Conservation (phyloP, 768 basidiomycete species). For the Amanita pallidorosea region DNA sequence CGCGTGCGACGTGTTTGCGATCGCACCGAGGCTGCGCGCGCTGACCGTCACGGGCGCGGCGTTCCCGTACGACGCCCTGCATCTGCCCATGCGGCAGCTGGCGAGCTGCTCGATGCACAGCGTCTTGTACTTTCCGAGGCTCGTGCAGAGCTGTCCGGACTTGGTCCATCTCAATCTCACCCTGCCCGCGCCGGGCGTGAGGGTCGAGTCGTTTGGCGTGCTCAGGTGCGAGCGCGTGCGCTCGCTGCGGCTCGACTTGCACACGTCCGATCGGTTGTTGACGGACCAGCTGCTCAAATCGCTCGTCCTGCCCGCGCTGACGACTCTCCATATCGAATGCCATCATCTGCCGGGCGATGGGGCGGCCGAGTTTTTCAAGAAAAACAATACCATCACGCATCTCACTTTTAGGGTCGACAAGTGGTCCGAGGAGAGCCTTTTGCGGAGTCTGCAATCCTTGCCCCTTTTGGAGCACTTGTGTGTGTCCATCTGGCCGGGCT, state of each 20-base stretch:
- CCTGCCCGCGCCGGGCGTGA: not conserved
- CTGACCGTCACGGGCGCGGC: not conserved
- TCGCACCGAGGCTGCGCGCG: not conserved
- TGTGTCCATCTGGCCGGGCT: conserved; percentile 1
- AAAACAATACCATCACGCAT: conserved; percentile 2
- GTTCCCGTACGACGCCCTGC: conserved; percentile 1
- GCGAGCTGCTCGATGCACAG: conserved; percentile 2
- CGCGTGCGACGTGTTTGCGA: not conserved
- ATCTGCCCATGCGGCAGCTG: conserved; percentile 1
- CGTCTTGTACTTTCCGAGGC: not conserved
- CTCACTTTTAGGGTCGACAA: conserved; percentile 4
- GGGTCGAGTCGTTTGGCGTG: not conserved
- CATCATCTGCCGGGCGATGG: not conserved
- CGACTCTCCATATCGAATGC: conserved; percentile 2
- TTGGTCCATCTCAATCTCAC: conserved; percentile 1
- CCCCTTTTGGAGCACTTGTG: not conserved
- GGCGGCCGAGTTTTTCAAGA: conserved; percentile 1
- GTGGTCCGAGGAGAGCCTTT: conserved; percentile 2
- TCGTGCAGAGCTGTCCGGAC: not conserved
- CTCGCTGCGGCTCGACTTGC: conserved; percentile 1
- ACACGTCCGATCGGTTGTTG: not conserved
- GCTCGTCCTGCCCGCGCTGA: conserved; percentile 1
- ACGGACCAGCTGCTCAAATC: not conserved
- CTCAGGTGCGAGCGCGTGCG: conserved; percentile 1
- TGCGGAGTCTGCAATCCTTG: not conserved